Base-by-base conservation (phyloP, 257 asterid genomes). In the Solanum neorickii region DNA sequence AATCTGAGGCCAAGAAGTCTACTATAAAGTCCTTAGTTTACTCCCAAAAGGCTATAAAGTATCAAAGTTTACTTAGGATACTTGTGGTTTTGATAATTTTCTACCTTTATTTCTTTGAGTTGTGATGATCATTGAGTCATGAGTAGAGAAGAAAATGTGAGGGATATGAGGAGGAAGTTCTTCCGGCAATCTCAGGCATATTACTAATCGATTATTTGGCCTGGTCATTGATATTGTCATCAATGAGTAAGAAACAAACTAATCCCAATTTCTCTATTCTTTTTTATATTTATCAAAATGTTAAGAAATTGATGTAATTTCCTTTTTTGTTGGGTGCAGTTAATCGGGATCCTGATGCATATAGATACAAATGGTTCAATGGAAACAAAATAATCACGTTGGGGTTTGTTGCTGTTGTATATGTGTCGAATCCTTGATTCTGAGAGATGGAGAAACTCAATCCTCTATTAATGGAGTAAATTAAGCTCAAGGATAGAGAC, bases 51-150 rank as follows among this genome's bases (percentile, higher is more conserved):
- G 88, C 88, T 49, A 52, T 15, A n/a, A 49, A 86, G 60, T 75
- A 86, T 86, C 88, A 86, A 72, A 73, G 69, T 52, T 62, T 86
- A 76, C 83, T 86, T 62, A 72, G 83, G 82, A 69, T 86, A 62
- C 18, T 73, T 31, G 83, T 86, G 21, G 88, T 73, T 86, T 72
- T 49, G 44, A 66, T 84, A 37, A 84, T 84, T 5, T 86, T 39
- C 35, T 70, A 49, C 25, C 44, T 86, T 86, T 70, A 70, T 59
- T 74, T 86, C 25, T 73, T 86, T 73, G 88, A 49, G 23, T 42
- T 72, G 84, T 73, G 35, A 73, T 49, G 76, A 78, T 27, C 66
- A 37, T 78, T 78, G 18, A 42, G n/a, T 42, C 60, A 49, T 15
- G 12, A 76, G 18, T 77, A 77, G 83, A 46, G 41, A 78, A 27